These are phyloP conservation scores for Hypholoma fasciculare DNA, from an alignment of 768 basidiomycete genomes.

Conservation along the genomic window DNA sequence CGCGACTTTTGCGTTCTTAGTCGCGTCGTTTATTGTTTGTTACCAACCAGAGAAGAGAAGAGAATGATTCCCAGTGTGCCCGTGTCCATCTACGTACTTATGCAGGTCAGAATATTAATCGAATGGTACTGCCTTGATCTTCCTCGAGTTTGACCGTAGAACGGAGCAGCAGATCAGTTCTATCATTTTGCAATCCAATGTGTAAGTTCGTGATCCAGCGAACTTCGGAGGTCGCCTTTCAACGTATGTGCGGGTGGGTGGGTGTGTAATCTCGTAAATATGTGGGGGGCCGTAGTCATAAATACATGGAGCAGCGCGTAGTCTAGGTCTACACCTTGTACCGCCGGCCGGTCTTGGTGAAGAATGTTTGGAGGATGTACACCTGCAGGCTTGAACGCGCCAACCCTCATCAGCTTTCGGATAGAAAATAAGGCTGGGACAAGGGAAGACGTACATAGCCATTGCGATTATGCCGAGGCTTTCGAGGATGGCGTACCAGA, in stretches of 20 bases:
- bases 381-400: slow-evolving; percentile 70
- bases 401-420: slow-evolving; percentile 2
- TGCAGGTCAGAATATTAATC: too few species aligned
- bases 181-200: too few species aligned
- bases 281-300: slow-evolving; percentile 1
- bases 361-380: slow-evolving; percentile 93
- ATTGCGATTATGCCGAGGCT: slow-evolving; percentile 77
- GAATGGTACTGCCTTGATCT: too few species aligned
- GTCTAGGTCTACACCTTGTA: slow-evolving; percentile 77
- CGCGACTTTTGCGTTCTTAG: too few species aligned
- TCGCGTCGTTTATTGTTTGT: neutral
- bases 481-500: slow-evolving; percentile 92
- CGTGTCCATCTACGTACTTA: too few species aligned
- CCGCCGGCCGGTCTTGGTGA: slow-evolving; percentile 87
- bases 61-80: too few species aligned
- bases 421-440: neutral
- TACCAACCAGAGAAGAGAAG: neutral
- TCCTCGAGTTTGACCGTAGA: too few species aligned
- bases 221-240: too few species aligned
- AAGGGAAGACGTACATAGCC: slow-evolving; percentile 68
- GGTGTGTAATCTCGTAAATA: too few species aligned
- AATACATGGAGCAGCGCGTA: slow-evolving; percentile 14
- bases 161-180: too few species aligned
- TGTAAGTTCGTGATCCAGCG: too few species aligned
- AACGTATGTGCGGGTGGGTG: too few species aligned